Percentiles rank a stretch among this genome's conserved stretches.
Conservation (phyloP, 2,329 filamentous ascomycete species). For the Stromatinia cepivora region DNA sequence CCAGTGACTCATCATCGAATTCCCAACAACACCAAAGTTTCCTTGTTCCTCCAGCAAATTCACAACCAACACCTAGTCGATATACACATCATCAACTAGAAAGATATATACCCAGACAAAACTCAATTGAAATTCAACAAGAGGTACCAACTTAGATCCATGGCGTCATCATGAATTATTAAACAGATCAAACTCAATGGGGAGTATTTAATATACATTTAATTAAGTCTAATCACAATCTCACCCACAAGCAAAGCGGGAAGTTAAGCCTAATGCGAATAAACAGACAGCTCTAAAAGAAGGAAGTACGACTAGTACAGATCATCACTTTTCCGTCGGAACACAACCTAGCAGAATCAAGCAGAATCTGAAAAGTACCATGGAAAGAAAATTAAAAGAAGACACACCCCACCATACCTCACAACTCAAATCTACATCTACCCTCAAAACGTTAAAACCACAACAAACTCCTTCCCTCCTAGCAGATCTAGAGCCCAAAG, state of each 20-base stretch:
- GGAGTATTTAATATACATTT: neutral
- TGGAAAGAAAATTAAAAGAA: neutral
- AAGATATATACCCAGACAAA: neutral
- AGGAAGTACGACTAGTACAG: no score
- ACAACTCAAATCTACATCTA: neutral
- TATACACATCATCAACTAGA: neutral
- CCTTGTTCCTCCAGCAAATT: neutral
- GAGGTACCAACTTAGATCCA: neutral
- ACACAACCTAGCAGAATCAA: no score
- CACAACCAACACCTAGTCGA: neutral
- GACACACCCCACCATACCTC: neutral
- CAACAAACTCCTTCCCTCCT: no score
- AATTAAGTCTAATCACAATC: neutral
- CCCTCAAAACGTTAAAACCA: neutral
- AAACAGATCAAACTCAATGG: neutral
- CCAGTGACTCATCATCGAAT: neutral
- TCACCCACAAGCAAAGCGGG: neutral
- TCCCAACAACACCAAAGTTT: neutral
- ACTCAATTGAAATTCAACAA: neutral
- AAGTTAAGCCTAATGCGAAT: neutral
- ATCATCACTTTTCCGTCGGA: neutral
- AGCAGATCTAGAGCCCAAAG: neutral
- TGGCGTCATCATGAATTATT: constrained; percentile 1
- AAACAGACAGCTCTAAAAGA: neutral
- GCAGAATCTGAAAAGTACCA: neutral